Conservation (phyloP, 2,329 filamentous ascomycete species). For the Ophiostoma novo-ulmi region DNA sequence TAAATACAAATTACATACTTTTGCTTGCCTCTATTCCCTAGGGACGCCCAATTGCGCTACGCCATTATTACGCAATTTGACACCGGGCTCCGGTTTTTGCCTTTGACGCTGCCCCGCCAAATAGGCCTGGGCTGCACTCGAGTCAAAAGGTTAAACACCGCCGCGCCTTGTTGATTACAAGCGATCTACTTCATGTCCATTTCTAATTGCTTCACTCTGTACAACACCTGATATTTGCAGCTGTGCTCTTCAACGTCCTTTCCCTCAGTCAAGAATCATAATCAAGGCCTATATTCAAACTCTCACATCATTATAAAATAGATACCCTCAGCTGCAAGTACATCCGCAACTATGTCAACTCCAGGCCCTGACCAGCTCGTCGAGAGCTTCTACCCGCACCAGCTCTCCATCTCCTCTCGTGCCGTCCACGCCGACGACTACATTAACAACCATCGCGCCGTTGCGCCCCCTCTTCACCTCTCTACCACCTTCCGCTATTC, state of each 20-base stretch:
- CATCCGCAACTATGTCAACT: background rate
- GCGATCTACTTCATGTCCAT: background rate
- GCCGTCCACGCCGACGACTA: constrained; percentile 79
- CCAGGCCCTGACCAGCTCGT: constrained; percentile 25
- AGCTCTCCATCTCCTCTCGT: constrained; percentile 59
- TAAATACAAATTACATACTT: too few species aligned
- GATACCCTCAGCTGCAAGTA: background rate
- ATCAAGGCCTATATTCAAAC: background rate
- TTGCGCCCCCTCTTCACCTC: constrained; percentile 84
- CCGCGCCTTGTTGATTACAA: background rate
- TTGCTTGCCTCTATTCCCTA: too few species aligned
- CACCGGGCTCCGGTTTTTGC: background rate
- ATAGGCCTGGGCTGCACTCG: background rate
- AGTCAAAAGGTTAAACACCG: background rate
- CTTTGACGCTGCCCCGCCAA: background rate
- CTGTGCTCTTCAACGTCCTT: background rate
- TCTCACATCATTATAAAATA: background rate
- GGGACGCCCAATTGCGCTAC: background rate
- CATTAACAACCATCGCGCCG: constrained; percentile 67
- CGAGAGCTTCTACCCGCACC: constrained; percentile 34
- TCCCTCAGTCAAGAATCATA: background rate
- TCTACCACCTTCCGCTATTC: constrained; percentile 87
- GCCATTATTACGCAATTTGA: background rate
- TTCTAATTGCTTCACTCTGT: background rate
- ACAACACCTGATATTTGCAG: background rate